A percentile compares a stretch with the other conserved stretches of the same genome.
phyloP scores from a whole-genome alignment of 208 protist species.

The Tritrichomonas foetus region DNA sequence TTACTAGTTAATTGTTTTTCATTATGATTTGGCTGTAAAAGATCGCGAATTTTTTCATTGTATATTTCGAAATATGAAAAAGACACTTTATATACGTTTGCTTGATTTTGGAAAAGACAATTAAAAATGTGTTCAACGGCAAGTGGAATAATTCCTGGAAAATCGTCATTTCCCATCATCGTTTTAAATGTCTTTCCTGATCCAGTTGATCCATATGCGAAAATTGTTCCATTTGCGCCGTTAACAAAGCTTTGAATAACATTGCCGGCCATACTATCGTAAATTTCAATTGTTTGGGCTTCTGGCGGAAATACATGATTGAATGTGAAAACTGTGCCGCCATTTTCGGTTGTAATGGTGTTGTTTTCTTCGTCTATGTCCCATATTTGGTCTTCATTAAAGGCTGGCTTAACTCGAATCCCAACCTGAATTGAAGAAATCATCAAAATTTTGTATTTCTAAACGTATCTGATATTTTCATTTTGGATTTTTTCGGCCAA shows the following conservation, averaged over 20 bases:
- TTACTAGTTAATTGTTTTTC: neutral
- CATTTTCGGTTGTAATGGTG: neutral
- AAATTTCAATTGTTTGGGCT: neutral
- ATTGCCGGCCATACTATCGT: neutral
- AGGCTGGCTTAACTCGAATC: neutral
- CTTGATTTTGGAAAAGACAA: neutral
- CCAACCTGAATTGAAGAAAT: neutral
- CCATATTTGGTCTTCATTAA: neutral
- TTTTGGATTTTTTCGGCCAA: too few relatives aligned
- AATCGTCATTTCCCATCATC: slow-evolving; percentile 44
- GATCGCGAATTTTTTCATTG: slow-evolving; percentile 47
- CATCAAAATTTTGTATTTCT: neutral
- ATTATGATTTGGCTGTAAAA: neutral
- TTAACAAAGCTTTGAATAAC: neutral
- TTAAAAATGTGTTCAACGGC: slow-evolving; percentile 43
- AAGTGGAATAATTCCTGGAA: slow-evolving; percentile 52
- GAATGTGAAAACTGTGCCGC: neutral
- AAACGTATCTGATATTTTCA: neutral
- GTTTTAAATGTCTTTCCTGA: slow-evolving; percentile 56
- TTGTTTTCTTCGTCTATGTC: neutral
- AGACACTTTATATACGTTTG: neutral
- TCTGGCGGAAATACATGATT: neutral
- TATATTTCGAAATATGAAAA: slow-evolving; percentile 58
- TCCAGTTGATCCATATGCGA: slow-evolving; percentile 56
- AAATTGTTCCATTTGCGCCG: slow-evolving; percentile 43